Evolutionary conservation across 257 asterid genomes (phyloP), one percentile per base, ranked within the genome.

Genomic region (Fraxinus pennsylvanica): DNA sequence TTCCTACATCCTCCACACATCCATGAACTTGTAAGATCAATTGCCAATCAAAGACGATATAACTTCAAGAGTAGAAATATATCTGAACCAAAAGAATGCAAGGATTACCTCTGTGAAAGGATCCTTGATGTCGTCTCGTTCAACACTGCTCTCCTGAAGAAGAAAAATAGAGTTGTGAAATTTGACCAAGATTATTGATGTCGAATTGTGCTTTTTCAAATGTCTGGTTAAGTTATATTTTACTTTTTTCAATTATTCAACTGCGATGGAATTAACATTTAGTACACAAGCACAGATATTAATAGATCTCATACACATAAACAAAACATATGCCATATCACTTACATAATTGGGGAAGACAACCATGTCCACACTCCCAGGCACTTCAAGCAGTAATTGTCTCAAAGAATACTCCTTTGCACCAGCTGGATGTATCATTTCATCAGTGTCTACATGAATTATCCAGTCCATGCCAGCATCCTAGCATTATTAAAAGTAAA

Each of bases 381-480:
- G 91, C 73, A 88, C 72, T 25, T 82, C 81, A 2, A 78, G 77
- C 68, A 87, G 80, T 35, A 87, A 75, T 32, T 84, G 70, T 39
- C 68, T 81, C 38, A 89, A 76, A 68, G 91, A 89, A 83, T 83
- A 86, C 68, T 71, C 81, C 3, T 63, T 39, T 63, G 82, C 68
- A 17, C 91, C 90, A n/a, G 84, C 85, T 21, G 92, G 92, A 79
- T 86, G 82, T 41, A 86, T 35, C 71, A 90, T 75, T 72, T 90
- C 92, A 78, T 88, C 91, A 1, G 92, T 86, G 80, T 90, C 92
- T 7, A 90, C 69, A 73, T 88, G 94, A 69, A 87, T 71, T 47
- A 87, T 89, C 91, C 91, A 87, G 74, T 89, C 89, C 87, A 88
- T 81, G 0, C 89, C 90, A 78, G 87, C 83, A 79, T 87, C 90